Conservation (phyloP, 108 stramenopile genomes). For the Aurantiochytrium sp. region DNA sequence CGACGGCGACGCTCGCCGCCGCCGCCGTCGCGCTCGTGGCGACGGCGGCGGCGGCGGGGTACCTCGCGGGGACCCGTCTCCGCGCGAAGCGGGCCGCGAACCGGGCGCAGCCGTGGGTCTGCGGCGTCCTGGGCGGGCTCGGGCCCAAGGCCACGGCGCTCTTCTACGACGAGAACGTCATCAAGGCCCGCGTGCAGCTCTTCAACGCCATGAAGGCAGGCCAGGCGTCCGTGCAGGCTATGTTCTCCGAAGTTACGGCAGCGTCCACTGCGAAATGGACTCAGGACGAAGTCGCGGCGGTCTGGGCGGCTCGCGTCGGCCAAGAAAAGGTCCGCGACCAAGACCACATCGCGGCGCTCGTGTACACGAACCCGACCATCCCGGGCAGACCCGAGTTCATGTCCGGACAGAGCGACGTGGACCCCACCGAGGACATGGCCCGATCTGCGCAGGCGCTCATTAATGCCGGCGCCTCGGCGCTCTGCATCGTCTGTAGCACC, state of each 20-base stretch:
- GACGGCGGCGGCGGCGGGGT: too few species aligned
- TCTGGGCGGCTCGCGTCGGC: background rate
- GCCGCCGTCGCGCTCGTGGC: too few species aligned
- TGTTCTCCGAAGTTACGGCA: background rate
- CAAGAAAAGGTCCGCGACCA: background rate
- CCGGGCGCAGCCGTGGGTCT: background rate
- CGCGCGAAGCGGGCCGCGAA: background rate
- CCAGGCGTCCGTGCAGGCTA: background rate
- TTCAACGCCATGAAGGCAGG: background rate
- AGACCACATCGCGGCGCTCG: background rate
- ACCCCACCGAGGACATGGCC: constrained; percentile 4
- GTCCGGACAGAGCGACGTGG: background rate
- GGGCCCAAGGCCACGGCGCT: constrained; percentile 1
- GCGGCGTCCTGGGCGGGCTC: constrained; percentile 3
- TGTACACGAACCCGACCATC: constrained; percentile 27
- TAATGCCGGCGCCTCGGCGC: constrained; percentile 15
- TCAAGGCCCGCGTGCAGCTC: background rate
- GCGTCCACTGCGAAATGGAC: background rate
- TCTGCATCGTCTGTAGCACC: constrained; percentile 21
- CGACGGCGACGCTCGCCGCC: too few species aligned
- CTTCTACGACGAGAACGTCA: constrained; percentile 1
- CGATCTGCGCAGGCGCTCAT: background rate
- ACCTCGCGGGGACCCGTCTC: too few species aligned
- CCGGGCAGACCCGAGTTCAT: constrained; percentile 15
- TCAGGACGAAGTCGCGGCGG: background rate